Evolutionary conservation across 176 grass and related monocot species (phyloP), one percentile per base, ranked within the genome.

Genomic region (Zoysia japonica): DNA sequence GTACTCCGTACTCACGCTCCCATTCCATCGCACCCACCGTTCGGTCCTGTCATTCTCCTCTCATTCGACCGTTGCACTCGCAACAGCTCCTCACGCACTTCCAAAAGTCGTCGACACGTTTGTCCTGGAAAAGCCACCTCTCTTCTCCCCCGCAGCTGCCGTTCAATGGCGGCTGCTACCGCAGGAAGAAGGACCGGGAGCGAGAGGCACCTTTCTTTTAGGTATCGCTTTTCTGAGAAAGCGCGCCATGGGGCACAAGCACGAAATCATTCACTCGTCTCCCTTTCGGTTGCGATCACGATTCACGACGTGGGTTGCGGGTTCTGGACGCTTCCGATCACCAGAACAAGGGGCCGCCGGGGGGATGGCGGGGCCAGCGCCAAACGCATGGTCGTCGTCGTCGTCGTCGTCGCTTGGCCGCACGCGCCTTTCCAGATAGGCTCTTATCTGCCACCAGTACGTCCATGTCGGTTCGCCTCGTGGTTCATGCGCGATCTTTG

Each of bases 371-470:
- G 63, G 37, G 39, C 37, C 39, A 11, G 47, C 8, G 35, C 44
- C 49, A 19, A 11, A 53, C 37, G 62, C 9, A 60, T 72, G 3
- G 0, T 5, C 85, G 28, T 28, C 28, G 28, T 28, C 28, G 28
- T 28, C 28, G 28, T 28, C 28, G 28, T 28, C 28, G 28, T 28
- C 28, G 0, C 28, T 59, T 83, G 80, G 80, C 53, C 52, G 11
- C 68, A 59, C 5, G 36, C 7, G 19, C 55, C 71, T 86, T 87
- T 76, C 65, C 72, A 87, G 71, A 13, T 1, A 13, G 17, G 78
- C 47, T 35, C 68, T 39, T 17, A 45, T 15, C 71, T 45, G 14
- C 46, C 11, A 9, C 35, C 6, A 8, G 19, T 44, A 17, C 39
- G n/a, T 70, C 79, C 20, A 72, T 39, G 28, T 28, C 45, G 3